phyloP scores from a whole-genome alignment of 2,329 filamentous ascomycete species.

The Pseudohalonectria lignicola region DNA sequence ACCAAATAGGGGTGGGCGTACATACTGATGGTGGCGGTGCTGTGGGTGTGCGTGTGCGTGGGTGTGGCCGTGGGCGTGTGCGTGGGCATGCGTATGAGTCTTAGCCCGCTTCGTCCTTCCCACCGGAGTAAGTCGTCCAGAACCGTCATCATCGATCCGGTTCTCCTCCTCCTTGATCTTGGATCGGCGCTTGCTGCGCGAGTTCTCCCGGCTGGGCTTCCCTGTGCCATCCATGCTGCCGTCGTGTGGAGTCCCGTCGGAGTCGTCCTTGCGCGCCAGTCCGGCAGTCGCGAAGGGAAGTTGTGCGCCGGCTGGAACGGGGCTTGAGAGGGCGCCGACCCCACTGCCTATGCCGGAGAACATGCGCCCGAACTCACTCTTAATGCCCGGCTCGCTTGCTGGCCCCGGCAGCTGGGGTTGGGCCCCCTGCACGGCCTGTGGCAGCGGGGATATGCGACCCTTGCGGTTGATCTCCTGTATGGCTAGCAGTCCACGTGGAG shows the following conservation, averaged over 20 bases:
- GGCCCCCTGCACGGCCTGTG: conserved; percentile 87
- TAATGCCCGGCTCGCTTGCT: conserved; percentile 76
- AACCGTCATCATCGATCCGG: conserved; percentile 54
- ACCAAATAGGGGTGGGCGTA: conserved; percentile 1
- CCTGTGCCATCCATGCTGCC: conserved; percentile 27
- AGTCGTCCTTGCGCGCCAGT: conserved; percentile 41
- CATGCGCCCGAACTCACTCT: conserved; percentile 90
- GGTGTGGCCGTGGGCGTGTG: no score
- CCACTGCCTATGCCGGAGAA: conserved; percentile 78
- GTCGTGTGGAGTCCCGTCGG: conserved; percentile 32
- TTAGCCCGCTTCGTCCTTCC: conserved; percentile 56
- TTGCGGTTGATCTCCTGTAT: conserved; percentile 73
- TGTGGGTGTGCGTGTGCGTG: no score
- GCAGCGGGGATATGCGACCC: conserved; percentile 76
- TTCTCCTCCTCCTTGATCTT: conserved; percentile 69
- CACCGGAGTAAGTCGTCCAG: conserved; percentile 49
- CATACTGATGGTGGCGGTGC: conserved; percentile 53
- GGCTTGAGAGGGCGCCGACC: conserved; percentile 40
- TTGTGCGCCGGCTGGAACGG: conserved; percentile 29
- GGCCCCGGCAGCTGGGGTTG: conserved; percentile 72
- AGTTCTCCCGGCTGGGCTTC: conserved; percentile 22
- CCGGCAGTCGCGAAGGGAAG: conserved; percentile 34
- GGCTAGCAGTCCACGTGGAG: conserved; percentile 59
- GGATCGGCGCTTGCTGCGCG: conserved; percentile 45
- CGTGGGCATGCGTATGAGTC: conserved; percentile 38